phyloP scores from a whole-genome alignment of 2,329 filamentous ascomycete genomes.

The Pseudopithomyces chartarum region DNA sequence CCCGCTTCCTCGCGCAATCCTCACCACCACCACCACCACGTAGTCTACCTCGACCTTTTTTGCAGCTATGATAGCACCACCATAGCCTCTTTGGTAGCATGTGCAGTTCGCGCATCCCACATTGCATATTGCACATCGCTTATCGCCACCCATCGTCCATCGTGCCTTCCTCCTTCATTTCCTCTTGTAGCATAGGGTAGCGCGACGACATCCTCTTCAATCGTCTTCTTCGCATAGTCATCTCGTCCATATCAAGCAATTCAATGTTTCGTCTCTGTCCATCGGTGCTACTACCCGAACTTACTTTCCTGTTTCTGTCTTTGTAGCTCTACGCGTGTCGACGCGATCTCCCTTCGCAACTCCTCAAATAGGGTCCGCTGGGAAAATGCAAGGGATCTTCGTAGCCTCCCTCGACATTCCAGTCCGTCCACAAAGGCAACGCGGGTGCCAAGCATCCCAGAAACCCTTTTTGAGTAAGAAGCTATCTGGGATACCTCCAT shows the following conservation, averaged over 20 bases:
- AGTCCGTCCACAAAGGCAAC: conserved; percentile 24
- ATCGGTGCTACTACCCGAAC: conserved; percentile 1
- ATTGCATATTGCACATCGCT: neutral
- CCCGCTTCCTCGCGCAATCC: neutral
- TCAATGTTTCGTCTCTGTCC: conserved; percentile 11
- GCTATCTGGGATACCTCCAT: conserved; percentile 23
- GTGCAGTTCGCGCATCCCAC: neutral
- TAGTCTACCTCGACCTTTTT: no score
- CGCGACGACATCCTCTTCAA: no score
- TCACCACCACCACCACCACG: neutral
- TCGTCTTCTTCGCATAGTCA: neutral
- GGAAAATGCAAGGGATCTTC: conserved; percentile 25
- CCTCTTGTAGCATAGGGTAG: neutral
- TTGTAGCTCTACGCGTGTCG: conserved; percentile 3
- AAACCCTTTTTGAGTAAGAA: conserved; percentile 20
- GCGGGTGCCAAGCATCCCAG: conserved; percentile 24
- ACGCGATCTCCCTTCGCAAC: conserved; percentile 19
- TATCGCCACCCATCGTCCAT: neutral
- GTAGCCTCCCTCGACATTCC: conserved; percentile 31
- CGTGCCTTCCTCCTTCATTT: neutral
- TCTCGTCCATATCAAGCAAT: neutral
- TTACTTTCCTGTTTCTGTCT: neutral
- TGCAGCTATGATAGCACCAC: no score
- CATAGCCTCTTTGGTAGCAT: neutral
- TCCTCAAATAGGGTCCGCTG: conserved; percentile 15